Conservation (phyloP, 176 grass and related monocot genomes). For the Aegilops bicornis region DNA sequence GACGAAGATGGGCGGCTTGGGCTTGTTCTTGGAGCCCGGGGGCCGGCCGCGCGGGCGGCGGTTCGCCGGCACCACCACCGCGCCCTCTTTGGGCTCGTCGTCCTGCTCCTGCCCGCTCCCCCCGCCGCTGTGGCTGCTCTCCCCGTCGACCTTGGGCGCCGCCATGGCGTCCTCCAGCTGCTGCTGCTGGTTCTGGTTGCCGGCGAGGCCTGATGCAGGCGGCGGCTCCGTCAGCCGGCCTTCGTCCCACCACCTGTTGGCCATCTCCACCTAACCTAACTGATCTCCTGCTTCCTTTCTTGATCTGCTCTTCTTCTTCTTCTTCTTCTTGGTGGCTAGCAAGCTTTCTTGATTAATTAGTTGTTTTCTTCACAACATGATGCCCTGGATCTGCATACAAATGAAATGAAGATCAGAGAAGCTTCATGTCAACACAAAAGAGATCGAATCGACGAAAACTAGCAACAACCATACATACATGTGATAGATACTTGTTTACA, state of each 20-base stretch:
- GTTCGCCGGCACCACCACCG: neutral
- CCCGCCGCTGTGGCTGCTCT: constrained; percentile 11
- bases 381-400: neutral
- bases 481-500: too few species aligned
- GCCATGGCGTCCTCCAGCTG: constrained; percentile 1
- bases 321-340: too few species aligned
- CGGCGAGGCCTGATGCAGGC: neutral
- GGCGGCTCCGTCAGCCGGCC: neutral
- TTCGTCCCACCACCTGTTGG: neutral
- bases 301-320: too few species aligned
- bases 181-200: neutral
- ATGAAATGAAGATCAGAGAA: neutral
- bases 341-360: too few species aligned
- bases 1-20: constrained; percentile 60
- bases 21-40: constrained; percentile 62
- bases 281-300: neutral
- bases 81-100: neutral
- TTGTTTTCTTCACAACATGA: too few species aligned
- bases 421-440: neutral
- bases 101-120: neutral
- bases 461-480: neutral
- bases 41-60: constrained; percentile 1
- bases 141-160: constrained; percentile 11
- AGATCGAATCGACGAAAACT: neutral
- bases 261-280: neutral